Evolutionary conservation across 208 protist genomes (phyloP).

Genomic region (Herpetomonas muscarum): DNA sequence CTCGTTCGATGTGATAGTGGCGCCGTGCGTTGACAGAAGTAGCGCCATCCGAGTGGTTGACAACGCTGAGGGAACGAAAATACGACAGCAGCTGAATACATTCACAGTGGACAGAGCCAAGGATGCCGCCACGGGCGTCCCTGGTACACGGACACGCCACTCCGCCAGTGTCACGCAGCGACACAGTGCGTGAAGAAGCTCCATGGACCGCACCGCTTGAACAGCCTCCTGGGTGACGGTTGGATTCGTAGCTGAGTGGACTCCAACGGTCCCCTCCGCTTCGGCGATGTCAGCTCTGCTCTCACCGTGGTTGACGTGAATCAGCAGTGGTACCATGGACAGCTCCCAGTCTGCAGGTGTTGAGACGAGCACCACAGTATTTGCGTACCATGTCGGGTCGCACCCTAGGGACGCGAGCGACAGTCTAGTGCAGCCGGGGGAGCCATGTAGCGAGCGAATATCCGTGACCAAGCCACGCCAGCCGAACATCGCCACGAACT

Average conservation of each 20-base stretch:
- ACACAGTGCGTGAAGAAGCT: slow-evolving; percentile 64
- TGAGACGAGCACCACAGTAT: slow-evolving; percentile 41
- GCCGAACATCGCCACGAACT: slow-evolving; percentile 40
- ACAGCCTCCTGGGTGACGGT: too few relatives aligned
- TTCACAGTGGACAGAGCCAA: slow-evolving; percentile 28
- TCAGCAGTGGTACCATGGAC: slow-evolving; percentile 32
- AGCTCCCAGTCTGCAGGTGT: slow-evolving; percentile 32
- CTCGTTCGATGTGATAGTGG: slow-evolving; percentile 23
- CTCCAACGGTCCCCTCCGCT: neutral
- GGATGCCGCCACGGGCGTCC: slow-evolving; percentile 44
- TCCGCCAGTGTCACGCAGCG: slow-evolving; percentile 55
- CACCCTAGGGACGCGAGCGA: slow-evolving; percentile 38
- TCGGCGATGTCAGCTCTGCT: too few relatives aligned
- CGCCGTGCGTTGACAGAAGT: slow-evolving; percentile 47
- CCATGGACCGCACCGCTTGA: slow-evolving; percentile 39
- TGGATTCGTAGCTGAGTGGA: neutral
- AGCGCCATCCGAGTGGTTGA: slow-evolving; percentile 21
- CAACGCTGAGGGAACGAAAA: slow-evolving; percentile 26
- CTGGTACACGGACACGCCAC: slow-evolving; percentile 65
- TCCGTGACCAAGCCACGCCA: slow-evolving; percentile 43
- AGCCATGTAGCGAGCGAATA: slow-evolving; percentile 22
- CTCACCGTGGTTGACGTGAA: slow-evolving; percentile 51
- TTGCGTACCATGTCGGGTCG: slow-evolving; percentile 21
- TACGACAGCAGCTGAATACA: slow-evolving; percentile 59
- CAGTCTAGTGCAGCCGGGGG: slow-evolving; percentile 31